Evolutionary conservation across 768 basidiomycete species (phyloP).

Genomic region (Tulasnella sp.): DNA sequence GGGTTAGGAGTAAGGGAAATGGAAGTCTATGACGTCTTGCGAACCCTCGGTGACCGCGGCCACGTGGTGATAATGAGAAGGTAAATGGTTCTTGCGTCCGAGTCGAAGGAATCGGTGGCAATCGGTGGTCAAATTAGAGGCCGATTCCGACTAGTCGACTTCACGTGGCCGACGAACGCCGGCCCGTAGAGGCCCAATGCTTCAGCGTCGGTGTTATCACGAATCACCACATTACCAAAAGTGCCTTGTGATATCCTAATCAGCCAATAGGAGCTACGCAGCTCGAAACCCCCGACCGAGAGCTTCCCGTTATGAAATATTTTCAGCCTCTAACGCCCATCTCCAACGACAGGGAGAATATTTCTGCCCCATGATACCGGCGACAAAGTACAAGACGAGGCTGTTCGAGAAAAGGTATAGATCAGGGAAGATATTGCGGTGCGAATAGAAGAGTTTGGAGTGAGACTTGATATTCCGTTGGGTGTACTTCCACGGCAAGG

Average conservation of each 20-base stretch:
- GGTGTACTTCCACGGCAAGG: background rate
- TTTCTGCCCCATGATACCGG: background rate
- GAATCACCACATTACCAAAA: background rate
- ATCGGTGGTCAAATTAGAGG: background rate
- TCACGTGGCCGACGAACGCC: background rate
- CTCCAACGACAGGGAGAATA: background rate
- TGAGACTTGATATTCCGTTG: background rate
- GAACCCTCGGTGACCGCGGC: background rate
- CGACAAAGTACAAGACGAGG: background rate
- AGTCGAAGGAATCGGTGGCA: background rate
- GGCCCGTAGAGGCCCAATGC: background rate
- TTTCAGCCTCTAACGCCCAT: too few relatives aligned
- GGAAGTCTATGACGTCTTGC: background rate
- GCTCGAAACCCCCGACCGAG: background rate
- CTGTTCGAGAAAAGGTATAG: background rate
- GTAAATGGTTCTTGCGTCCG: background rate
- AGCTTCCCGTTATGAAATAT: too few relatives aligned
- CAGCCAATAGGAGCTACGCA: background rate
- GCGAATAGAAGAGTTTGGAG: background rate
- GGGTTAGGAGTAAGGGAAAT: background rate
- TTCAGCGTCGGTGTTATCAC: background rate
- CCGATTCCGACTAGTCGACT: background rate
- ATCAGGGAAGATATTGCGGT: background rate
- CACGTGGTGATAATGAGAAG: background rate
- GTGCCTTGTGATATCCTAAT: background rate